Base-by-base conservation (phyloP, 345 rosid genomes). In the Mercurialis annua region DNA sequence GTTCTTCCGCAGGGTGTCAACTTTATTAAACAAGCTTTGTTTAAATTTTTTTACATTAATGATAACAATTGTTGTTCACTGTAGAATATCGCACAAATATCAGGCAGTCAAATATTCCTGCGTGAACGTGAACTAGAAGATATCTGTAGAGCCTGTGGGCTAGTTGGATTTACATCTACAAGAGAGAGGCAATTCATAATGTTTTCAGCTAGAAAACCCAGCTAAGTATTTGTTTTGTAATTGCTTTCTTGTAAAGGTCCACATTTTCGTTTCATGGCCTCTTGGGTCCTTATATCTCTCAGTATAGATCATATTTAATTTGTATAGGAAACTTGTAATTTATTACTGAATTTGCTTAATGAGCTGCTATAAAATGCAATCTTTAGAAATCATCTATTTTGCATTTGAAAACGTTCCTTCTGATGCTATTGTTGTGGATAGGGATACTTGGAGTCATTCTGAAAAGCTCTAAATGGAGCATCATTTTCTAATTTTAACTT, bases 111-210 rank as follows among this genome's bases (percentile, higher is more conserved):
- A 33, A 3, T 75, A 20, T 86, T 85, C 81, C 65, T 76, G n/a
- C 72, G 77, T 38, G 97, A 93, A 78, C 63, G 77, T 17, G 97
- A 93, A 77, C 79, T 93, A 20, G 90, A 83, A 84, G 98, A 87
- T 70, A 70, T 93, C 70, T 90, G 94, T 80, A 82, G 62, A 59
- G 82, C 90, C 52, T 86, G 96, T 49, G 98, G 97, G 42, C 81
- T 90, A 6, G 82, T 89, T 62, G 85, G 76, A 65, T 84, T 84
- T 72, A 83, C 77, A 40, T 69, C 71, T 59, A 68, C 51, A 6
- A 87, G 97, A 78, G 89, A 90, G 50, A 62, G 81, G 10, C 70
- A 12, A 33, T 93, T 93, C 60, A 81, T 85, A 58, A 88, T 93
- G 97, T 78, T 89, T 69, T 83, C 94, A 1, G 96, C 90, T 29